A percentile compares a stretch with the other conserved stretches of the same genome.
Evolutionary conservation across 2,329 filamentous ascomycete genomes (phyloP).

Genomic region (Huntiella decipiens): DNA sequence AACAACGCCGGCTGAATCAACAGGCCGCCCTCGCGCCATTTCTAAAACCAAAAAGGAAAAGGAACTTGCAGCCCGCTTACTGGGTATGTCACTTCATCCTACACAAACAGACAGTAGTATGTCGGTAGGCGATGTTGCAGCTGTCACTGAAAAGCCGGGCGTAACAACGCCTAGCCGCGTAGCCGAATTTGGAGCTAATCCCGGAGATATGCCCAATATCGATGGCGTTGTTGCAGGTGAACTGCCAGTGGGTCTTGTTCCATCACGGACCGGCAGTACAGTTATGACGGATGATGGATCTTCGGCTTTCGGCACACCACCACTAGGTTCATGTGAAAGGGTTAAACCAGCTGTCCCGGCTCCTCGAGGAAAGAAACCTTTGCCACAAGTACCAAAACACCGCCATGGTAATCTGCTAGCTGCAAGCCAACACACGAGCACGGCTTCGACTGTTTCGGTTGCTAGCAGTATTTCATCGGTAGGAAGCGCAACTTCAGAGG

Average conservation of each 20-base stretch:
- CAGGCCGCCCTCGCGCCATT: neutral
- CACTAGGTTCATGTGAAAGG: neutral
- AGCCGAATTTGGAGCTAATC: neutral
- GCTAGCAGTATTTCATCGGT: neutral
- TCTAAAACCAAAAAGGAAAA: slow-evolving; percentile 13
- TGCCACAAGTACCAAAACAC: slow-evolving; percentile 37
- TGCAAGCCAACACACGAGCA: neutral
- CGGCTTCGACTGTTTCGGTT: neutral
- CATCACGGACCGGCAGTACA: slow-evolving; percentile 5
- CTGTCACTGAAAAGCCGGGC: slow-evolving; percentile 63
- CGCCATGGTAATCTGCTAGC: slow-evolving; percentile 28
- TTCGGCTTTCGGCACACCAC: neutral
- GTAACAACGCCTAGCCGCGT: slow-evolving; percentile 60
- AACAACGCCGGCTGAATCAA: neutral
- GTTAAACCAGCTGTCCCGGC: slow-evolving; percentile 1
- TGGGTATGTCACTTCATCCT: slow-evolving; percentile 53
- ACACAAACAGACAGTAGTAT: slow-evolving; percentile 50
- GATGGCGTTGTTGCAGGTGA: slow-evolving; percentile 10
- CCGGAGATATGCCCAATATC: slow-evolving; percentile 5
- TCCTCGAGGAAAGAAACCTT: slow-evolving; percentile 23
- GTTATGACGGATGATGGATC: slow-evolving; percentile 1
- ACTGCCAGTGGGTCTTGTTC: slow-evolving; percentile 2
- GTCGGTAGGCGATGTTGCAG: slow-evolving; percentile 61
- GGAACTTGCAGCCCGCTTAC: slow-evolving; percentile 36
- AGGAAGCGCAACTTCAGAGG: neutral